Conservation (phyloP, 495 filamentous ascomycete genomes). For the Aspergillus homomorphus region DNA sequence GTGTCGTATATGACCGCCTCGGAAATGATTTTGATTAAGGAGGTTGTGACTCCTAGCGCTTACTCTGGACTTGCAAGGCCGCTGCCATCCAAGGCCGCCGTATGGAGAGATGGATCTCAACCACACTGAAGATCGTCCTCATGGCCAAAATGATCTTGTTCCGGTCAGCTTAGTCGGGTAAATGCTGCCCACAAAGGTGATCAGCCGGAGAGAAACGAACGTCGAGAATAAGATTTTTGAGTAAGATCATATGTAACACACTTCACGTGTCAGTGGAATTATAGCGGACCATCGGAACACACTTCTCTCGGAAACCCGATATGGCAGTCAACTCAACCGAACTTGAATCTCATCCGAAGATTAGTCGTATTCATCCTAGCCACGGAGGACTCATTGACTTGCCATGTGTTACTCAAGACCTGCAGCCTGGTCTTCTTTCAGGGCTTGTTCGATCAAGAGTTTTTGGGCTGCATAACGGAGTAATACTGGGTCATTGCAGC, state of each 20-base stretch:
- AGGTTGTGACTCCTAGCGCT: neutral
- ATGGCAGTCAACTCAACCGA: too few species aligned
- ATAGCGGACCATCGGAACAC: too few species aligned
- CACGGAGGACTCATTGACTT: neutral
- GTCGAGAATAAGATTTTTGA: neutral
- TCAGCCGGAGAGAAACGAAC: neutral
- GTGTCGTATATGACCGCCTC: neutral
- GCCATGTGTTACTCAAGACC: neutral
- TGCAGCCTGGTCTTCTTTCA: neutral
- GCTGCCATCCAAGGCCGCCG: neutral
- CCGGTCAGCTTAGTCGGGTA: neutral
- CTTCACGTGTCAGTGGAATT: too few species aligned
- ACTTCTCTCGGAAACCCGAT: too few species aligned
- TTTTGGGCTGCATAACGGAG: neutral
- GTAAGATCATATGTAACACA: too few species aligned
- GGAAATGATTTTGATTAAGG: neutral
- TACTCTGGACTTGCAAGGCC: neutral
- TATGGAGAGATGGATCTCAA: neutral
- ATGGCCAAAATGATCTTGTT: neutral
- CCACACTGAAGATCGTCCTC: neutral
- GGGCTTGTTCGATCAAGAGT: neutral
- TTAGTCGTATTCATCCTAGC: neutral
- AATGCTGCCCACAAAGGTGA: neutral
- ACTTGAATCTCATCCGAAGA: neutral
- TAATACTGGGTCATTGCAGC: neutral